A percentile compares a stretch with the other conserved stretches of the same genome.
phyloP scores from a whole-genome alignment of 148 eudicot genomes.

The Rhododendron molle region DNA sequence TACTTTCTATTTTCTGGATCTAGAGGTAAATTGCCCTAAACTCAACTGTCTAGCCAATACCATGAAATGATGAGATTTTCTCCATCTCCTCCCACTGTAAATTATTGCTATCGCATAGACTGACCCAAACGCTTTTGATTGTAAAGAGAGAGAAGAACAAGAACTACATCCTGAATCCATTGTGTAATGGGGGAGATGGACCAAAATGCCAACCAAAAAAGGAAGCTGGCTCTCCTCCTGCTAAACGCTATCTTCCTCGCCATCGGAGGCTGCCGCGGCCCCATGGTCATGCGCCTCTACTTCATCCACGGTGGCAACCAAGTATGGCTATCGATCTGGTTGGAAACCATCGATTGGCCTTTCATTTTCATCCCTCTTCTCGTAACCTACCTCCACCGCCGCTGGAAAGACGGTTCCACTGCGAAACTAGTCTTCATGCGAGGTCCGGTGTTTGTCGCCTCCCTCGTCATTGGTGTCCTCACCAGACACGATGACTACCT shows the following conservation, averaged over 20 bases:
- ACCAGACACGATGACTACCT: conserved; percentile 55
- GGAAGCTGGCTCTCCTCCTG: conserved; percentile 27
- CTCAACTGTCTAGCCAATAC: neutral
- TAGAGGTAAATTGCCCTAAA: too few relatives aligned
- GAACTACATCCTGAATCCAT: too few relatives aligned
- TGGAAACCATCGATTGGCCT: conserved; percentile 60
- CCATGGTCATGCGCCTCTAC: conserved; percentile 47
- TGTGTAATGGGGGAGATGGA: neutral
- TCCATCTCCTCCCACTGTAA: neutral
- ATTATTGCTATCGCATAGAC: too few relatives aligned
- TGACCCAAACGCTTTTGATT: neutral
- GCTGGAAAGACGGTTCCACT: neutral
- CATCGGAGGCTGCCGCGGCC: conserved; percentile 41
- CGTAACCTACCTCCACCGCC: conserved; percentile 26
- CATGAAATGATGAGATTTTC: neutral
- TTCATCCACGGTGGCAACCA: conserved; percentile 56
- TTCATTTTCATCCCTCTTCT: conserved; percentile 34
- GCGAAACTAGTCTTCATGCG: conserved; percentile 30
- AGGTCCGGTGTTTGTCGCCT: conserved; percentile 8
- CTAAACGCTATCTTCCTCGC: conserved; percentile 36
- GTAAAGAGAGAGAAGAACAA: too few relatives aligned
- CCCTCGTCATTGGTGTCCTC: conserved; percentile 32
- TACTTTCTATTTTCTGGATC: too few relatives aligned
- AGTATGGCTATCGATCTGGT: conserved; percentile 48
- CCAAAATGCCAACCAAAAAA: neutral